These are phyloP conservation scores for Thymus mandschuricus DNA, from an alignment of 257 asterid genomes.

Conservation along the genomic window DNA sequence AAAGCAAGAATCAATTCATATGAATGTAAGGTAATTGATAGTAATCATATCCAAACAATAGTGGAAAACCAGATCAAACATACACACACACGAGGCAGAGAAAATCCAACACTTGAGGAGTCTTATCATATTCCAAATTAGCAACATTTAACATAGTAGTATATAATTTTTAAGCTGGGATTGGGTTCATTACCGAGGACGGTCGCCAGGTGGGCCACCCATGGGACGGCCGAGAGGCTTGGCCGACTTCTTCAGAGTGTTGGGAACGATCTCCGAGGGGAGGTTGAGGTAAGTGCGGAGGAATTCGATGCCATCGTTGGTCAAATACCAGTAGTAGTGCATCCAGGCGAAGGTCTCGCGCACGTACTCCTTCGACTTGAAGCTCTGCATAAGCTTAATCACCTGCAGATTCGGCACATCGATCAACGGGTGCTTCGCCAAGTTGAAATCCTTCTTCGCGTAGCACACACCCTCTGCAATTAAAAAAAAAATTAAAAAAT, in stretches of 20 bases:
- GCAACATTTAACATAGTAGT: not conserved
- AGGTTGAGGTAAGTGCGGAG: conserved; percentile 83
- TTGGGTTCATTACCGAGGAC: conserved; percentile 69
- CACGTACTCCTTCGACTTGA: conserved; percentile 86
- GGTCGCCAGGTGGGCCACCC: conserved; percentile 95
- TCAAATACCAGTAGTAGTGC: conserved; percentile 92
- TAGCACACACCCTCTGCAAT: conserved; percentile 83
- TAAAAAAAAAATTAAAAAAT: not conserved
- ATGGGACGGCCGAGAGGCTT: conserved; percentile 91
- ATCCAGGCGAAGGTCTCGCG: conserved; percentile 97
- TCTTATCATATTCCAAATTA: not conserved
- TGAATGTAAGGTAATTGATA: too few species aligned
- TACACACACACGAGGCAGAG: not conserved
- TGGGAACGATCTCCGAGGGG: conserved; percentile 94
- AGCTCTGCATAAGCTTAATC: conserved; percentile 98
- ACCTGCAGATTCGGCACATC: conserved; percentile 96
- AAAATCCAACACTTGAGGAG: not conserved
- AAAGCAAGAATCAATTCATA: too few species aligned
- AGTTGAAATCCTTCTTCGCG: conserved; percentile 87
- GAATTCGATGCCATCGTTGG: conserved; percentile 92
- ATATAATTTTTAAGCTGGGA: not conserved
- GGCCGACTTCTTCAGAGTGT: conserved; percentile 89
- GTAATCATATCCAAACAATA: not conserved
- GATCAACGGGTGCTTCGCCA: conserved; percentile 89
- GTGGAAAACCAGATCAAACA: not conserved